phyloP scores from a whole-genome alignment of 768 basidiomycete species.

The Psilocybe tampanensis region DNA sequence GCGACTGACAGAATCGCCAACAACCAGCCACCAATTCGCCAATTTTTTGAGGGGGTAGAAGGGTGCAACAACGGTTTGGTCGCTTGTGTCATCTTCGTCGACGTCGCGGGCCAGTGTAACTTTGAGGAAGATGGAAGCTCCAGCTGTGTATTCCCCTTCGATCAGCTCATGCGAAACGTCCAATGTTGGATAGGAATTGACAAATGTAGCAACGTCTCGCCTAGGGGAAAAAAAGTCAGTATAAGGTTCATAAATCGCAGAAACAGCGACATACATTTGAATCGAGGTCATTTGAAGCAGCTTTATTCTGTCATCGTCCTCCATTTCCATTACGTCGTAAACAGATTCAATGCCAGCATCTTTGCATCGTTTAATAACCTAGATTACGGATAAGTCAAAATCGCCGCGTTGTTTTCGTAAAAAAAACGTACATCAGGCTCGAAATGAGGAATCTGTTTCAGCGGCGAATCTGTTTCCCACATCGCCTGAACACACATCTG shows the following conservation, averaged over 20 bases:
- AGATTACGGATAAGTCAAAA: background rate
- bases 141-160: constrained; percentile 85
- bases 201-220: constrained; percentile 93
- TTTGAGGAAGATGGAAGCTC: constrained; percentile 79
- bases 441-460: constrained; percentile 97
- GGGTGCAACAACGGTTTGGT: constrained; percentile 89
- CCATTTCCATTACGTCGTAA: constrained; percentile 98
- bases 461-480: constrained; percentile 96
- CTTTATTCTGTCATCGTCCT: constrained; percentile 83
- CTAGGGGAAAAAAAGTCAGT: constrained; percentile 41
- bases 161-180: constrained; percentile 89
- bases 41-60: constrained; percentile 91
- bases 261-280: constrained; percentile 74
- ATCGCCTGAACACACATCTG: constrained; percentile 99
- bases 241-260: background rate
- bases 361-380: constrained; percentile 87
- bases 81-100: constrained; percentile 74
- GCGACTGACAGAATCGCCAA: constrained; percentile 80
- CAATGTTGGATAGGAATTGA: constrained; percentile 96
- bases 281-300: constrained; percentile 82
- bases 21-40: constrained; percentile 96
- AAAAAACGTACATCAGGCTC: constrained; percentile 69
- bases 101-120: constrained; percentile 81
- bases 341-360: constrained; percentile 83
- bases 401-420: background rate